A percentile compares a stretch with the other conserved stretches of the same genome.
Evolutionary conservation across 495 filamentous ascomycete genomes (phyloP).

Genomic region (Talaromyces liani): DNA sequence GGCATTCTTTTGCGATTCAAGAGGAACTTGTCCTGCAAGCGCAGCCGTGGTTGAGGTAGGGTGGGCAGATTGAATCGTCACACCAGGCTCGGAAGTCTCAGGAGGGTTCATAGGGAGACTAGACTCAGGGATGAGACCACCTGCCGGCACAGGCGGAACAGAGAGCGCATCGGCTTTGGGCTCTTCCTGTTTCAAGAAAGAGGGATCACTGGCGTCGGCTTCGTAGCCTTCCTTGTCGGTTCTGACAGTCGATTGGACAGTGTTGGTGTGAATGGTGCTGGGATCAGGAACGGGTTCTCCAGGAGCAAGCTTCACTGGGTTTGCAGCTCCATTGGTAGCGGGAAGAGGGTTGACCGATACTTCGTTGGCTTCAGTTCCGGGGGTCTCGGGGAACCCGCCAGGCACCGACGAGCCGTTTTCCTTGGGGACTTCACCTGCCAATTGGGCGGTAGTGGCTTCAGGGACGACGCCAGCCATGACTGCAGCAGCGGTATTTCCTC

Average conservation of each 20-base stretch:
- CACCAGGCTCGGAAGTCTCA: slow-evolving; percentile 36
- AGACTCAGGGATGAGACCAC: slow-evolving; percentile 74
- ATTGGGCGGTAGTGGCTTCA: slow-evolving; percentile 62
- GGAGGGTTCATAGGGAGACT: slow-evolving; percentile 61
- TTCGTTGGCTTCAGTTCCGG: slow-evolving; percentile 48
- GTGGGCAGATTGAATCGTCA: slow-evolving; percentile 59
- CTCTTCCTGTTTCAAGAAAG: slow-evolving; percentile 26
- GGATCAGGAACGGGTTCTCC: slow-evolving; percentile 70
- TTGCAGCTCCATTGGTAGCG: slow-evolving; percentile 67
- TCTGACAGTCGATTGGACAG: slow-evolving; percentile 50
- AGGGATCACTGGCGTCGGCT: slow-evolving; percentile 52
- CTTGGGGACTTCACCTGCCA: slow-evolving; percentile 63
- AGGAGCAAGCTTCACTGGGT: slow-evolving; percentile 71
- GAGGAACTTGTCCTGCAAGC: slow-evolving; percentile 63
- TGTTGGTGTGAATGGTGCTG: slow-evolving; percentile 41
- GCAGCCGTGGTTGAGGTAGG: slow-evolving; percentile 65
- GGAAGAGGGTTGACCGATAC: slow-evolving; percentile 64
- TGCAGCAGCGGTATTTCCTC: slow-evolving; percentile 22
- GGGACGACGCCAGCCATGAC: slow-evolving; percentile 65
- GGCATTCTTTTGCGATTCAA: slow-evolving; percentile 38
- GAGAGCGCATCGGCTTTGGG: slow-evolving; percentile 31
- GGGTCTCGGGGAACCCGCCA: slow-evolving; percentile 75
- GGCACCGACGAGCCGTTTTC: slow-evolving; percentile 47
- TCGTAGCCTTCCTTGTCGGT: slow-evolving; percentile 82
- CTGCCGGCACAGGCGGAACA: slow-evolving; percentile 51